phyloP scores from a whole-genome alignment of 1,139 yeast species.

The Schizosaccharomyces versatilis region DNA sequence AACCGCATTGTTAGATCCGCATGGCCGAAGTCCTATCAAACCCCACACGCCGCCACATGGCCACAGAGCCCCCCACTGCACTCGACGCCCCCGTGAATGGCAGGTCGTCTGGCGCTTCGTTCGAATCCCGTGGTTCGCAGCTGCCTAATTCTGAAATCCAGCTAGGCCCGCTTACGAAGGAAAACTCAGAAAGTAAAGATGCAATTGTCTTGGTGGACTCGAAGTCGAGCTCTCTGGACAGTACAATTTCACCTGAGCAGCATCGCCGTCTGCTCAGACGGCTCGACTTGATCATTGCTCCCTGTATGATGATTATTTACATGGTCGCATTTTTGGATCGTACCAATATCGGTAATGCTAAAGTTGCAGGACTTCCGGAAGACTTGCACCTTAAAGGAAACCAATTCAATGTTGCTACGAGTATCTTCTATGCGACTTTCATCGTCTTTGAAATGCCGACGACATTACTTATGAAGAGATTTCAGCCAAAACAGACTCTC shows the following conservation, averaged over 20 bases:
- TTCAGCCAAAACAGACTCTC: constrained; percentile 43
- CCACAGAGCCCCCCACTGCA: no score
- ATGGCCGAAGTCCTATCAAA: no score
- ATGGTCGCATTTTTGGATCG: constrained; percentile 39
- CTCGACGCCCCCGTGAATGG: no score
- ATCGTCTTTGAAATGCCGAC: constrained; percentile 43
- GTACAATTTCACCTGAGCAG: neutral
- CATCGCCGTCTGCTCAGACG: constrained; percentile 21
- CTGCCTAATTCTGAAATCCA: no score
- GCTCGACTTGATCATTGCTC: constrained; percentile 32
- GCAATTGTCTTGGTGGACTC: no score
- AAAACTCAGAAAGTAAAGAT: no score
- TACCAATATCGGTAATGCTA: constrained; percentile 42
- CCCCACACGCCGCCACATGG: no score
- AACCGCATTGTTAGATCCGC: no score
- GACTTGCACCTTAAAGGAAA: constrained; percentile 2
- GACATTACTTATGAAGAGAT: constrained; percentile 35
- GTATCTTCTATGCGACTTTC: constrained; percentile 52
- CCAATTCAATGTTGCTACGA: constrained; percentile 15
- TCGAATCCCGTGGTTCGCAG: no score
- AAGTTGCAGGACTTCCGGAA: constrained; percentile 29
- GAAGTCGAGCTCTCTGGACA: no score
- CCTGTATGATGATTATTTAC: constrained; percentile 34
- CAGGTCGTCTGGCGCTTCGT: no score
- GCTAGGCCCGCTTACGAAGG: no score